Evolutionary conservation across 2,329 filamentous ascomycete genomes (phyloP).

Genomic region (Colletotrichum chrysophilum): DNA sequence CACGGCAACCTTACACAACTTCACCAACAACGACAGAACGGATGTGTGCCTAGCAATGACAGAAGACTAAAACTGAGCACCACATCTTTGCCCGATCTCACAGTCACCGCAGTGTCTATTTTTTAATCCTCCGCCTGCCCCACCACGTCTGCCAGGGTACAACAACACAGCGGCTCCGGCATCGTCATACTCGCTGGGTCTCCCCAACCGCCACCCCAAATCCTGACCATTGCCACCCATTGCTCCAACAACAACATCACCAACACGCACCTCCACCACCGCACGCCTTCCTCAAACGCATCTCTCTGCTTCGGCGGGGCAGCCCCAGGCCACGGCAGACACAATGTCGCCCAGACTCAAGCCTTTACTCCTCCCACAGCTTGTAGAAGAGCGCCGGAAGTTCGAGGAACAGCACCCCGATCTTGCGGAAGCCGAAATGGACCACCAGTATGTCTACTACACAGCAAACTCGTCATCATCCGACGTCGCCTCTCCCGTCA

Average conservation of each 20-base stretch:
- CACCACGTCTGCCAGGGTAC: neutral
- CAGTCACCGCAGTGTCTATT: neutral
- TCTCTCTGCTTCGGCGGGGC: neutral
- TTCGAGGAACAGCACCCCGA: constrained; percentile 36
- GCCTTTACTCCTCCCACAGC: constrained; percentile 57
- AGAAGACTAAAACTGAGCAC: neutral
- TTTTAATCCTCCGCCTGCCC: neutral
- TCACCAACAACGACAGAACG: neutral
- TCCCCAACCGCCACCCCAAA: neutral
- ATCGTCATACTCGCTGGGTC: neutral
- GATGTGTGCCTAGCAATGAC: constrained; percentile 12
- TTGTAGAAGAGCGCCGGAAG: constrained; percentile 56
- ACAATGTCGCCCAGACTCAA: constrained; percentile 56
- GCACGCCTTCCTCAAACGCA: neutral
- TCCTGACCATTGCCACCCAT: neutral
- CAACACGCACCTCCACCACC: neutral
- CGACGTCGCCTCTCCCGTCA: constrained; percentile 72
- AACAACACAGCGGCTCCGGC: neutral
- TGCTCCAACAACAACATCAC: neutral
- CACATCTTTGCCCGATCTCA: neutral
- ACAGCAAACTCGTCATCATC: constrained; percentile 64
- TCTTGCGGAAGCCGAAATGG: constrained; percentile 34
- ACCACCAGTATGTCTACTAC: constrained; percentile 46
- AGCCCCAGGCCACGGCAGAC: neutral
- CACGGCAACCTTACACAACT: constrained; percentile 14